Evolutionary conservation across 768 basidiomycete genomes (phyloP), one percentile per base, ranked within the genome.

Genomic region (Termitomyces sp.): DNA sequence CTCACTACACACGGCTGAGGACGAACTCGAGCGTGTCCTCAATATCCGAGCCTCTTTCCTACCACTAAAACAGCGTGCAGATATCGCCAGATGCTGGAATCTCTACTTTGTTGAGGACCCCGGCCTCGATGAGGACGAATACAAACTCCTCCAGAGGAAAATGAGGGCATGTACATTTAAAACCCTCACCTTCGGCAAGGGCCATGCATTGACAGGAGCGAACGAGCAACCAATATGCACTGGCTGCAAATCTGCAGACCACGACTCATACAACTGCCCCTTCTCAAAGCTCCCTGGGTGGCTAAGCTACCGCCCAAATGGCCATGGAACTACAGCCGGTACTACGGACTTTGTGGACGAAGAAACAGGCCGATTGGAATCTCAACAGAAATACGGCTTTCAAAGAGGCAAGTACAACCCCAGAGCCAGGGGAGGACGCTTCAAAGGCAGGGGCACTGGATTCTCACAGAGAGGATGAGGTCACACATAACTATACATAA

Each of bases 311-410:
- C 5, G 6, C 2, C 45, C 19, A 1, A 5, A 14, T 0, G 6
- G 30, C 2, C 45, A 7, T 9, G 17, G 9, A 7, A 4, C 19
- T 5, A 46, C 2, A 2, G n/a, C 19, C 2, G 5, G 9, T 0
- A 8, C 19, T 5, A 46, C n/a, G 0, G 30, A 46, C n/a, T 46
- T 46, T 2, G 8, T 2, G 0, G 28, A 46, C 11, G 2, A 45
- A 0, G 2, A 30, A 2, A 24, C 14, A 11, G 6, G 2, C 1
- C 0, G 11, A 24, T 10, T 2, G 0, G 5, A 2, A 5, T 3
- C 12, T 1, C 1, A 11, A 14, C 1, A 2, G 15, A 15, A 37
- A 5, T 14, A 43, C 11, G 2, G 0, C 1, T 9, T 4, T 1
- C 21, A 42, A 3, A 22, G 41, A 12, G 11, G 21, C 10, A 21